Conservation (phyloP, 2,329 filamentous ascomycete species). For the Colletotrichum kahawae region DNA sequence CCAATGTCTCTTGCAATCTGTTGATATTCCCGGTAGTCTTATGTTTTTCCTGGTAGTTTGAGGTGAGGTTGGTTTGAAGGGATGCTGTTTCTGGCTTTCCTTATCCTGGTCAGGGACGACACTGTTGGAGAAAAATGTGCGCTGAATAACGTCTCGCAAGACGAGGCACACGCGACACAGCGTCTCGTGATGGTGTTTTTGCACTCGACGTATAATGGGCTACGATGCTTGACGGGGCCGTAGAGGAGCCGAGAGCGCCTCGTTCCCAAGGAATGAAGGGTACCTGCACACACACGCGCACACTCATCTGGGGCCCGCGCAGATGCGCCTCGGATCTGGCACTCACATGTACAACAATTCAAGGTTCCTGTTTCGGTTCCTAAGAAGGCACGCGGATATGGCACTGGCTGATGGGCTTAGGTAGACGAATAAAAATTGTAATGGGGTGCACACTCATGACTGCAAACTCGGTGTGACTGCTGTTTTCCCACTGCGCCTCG, state of each 20-base stretch:
- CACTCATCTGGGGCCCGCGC: not conserved
- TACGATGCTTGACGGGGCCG: not conserved
- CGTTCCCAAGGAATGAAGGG: not conserved
- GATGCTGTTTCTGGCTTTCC: conserved; percentile 5
- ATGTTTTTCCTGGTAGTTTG: conserved; percentile 7
- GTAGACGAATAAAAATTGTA: conserved; percentile 25
- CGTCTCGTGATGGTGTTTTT: not conserved
- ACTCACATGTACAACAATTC: conserved; percentile 22
- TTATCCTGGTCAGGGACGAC: conserved; percentile 8
- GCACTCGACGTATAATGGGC: not conserved
- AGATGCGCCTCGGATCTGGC: conserved; percentile 8
- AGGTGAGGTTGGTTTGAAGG: conserved; percentile 6
- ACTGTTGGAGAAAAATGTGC: not conserved
- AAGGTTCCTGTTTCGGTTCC: conserved; percentile 18
- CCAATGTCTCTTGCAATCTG: not conserved
- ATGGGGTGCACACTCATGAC: conserved; percentile 5
- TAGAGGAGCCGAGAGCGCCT: conserved; percentile 1
- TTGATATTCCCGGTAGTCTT: conserved; percentile 14
- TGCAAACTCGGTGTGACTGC: not conserved
- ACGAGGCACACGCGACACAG: not conserved
- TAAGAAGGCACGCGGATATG: conserved; percentile 18
- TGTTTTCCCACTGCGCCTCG: not conserved
- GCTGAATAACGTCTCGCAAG: not conserved
- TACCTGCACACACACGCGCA: not conserved
- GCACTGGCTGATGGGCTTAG: conserved; percentile 23